Evolutionary conservation across 495 filamentous ascomycete genomes (phyloP), one percentile per base, ranked within the genome.

Genomic region (Daldinia concentrica): DNA sequence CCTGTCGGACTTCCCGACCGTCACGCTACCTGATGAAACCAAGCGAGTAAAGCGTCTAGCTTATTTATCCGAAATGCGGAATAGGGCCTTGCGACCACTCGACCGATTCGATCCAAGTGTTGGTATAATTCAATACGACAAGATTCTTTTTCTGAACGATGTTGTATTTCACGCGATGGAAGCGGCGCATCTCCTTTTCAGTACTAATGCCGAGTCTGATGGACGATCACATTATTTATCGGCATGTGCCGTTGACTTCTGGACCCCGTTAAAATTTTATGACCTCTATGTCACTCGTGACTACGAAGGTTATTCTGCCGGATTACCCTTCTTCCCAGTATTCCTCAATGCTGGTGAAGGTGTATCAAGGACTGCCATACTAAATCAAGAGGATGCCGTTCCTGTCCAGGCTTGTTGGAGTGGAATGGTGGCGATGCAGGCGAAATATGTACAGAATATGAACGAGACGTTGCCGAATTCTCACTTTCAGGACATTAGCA

Each of bases 241-340:
- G n/a, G 92, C 90, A 2, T 95, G 92, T 72, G 92, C 90, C 3
- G 80, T 92, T 6, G 92, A 95, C 76, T 95, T 91, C 68, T 87
- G 89, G 74, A 89, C 89, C 55, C 86, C 90, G 0, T 88, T 93
- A 79, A 92, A 92, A 71, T 92, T 90, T 77, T 95, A 95, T 74
- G 92, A 95, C 78, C 90, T 91, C 3, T 94, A 90, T 81, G 92
- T 92, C 11, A 90, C 90, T 19, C 85, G 92, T 4, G 92, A 95
- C 71, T 76, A 85, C 5, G 89, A 94, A 64, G 92, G 92, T 1
- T 91, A 89, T 72, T 84, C 84, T 58, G 83, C 90, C 69, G 92
- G 90, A 0, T 78, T 93, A 1, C 89, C 91, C 0, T 88, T 93
- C 73, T 95, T 83, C 74, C 92, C 92, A 0, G 92, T 90, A 87